Conservation (phyloP, 163 green algal species). For the Volvox carteri region DNA sequence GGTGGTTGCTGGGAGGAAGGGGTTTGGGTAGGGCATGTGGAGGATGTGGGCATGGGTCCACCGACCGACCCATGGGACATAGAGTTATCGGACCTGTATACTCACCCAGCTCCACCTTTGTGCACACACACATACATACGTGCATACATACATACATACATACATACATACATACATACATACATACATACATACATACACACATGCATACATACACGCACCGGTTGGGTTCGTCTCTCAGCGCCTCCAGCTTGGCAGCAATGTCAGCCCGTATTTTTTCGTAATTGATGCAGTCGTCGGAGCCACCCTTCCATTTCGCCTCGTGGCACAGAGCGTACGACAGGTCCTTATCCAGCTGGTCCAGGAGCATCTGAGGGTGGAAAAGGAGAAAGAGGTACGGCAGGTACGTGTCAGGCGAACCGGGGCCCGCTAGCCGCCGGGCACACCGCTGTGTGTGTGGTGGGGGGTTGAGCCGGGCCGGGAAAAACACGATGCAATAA, state of each 20-base stretch:
- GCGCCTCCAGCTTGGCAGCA: conserved; percentile 71
- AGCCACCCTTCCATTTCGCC: conserved; percentile 72
- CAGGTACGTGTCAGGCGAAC: no score
- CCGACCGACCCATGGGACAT: no score
- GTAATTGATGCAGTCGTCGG: conserved; percentile 88
- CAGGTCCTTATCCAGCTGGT: conserved; percentile 94
- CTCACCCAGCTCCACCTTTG: no score
- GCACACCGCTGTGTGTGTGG: no score
- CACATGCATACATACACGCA: conserved; percentile 38
- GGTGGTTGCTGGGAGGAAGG: not conserved
- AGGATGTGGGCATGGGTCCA: not conserved
- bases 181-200: not conserved
- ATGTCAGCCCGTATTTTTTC: conserved; percentile 77
- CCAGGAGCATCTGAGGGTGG: conserved; percentile 78
- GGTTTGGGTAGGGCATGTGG: not conserved
- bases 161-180: no score
- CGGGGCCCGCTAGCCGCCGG: no score
- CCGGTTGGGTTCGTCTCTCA: conserved; percentile 84
- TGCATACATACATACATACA: no score
- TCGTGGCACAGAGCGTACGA: conserved; percentile 92
- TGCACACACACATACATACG: no score
- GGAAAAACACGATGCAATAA: not conserved
- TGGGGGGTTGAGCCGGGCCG: not conserved
- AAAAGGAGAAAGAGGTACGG: no score
- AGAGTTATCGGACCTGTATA: no score